Percentiles rank a stretch among this genome's conserved stretches.
These are phyloP conservation scores for Fonsecaea pedrosoi DNA, from an alignment of 2,329 filamentous ascomycete species.

Conservation along the genomic window DNA sequence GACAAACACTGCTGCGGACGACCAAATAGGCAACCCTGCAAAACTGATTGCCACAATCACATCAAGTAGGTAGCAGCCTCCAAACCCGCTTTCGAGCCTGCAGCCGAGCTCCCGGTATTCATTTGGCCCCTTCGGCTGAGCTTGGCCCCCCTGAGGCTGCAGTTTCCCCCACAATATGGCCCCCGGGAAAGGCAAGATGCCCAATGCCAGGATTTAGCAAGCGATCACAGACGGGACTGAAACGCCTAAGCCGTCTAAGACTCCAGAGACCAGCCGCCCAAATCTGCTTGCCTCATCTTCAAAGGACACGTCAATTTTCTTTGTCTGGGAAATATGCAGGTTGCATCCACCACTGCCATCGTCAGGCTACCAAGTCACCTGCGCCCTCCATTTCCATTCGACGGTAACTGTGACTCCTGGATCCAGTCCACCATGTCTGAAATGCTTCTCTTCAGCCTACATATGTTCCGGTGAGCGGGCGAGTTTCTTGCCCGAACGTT, in stretches of 20 bases:
- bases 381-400: conserved; percentile 27
- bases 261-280: conserved; percentile 9
- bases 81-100: neutral
- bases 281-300: conserved; percentile 2
- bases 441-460: conserved; percentile 12
- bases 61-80: neutral
- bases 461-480: conserved; percentile 24
- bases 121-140: conserved; percentile 6
- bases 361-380: conserved; percentile 31
- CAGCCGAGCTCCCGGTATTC: neutral
- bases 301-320: conserved; percentile 14
- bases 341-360: conserved; percentile 16
- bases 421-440: conserved; percentile 11
- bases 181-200: neutral
- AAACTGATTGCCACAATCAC: neutral
- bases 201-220: conserved; percentile 1
- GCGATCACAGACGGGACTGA: conserved; percentile 19
- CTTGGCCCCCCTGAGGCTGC: conserved; percentile 4
- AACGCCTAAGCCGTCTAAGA: conserved; percentile 11
- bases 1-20: neutral
- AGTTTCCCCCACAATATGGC: conserved; percentile 18
- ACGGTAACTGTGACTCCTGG: conserved; percentile 21
- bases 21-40: neutral
- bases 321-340: conserved; percentile 17
- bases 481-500: neutral